phyloP scores from a whole-genome alignment of 805 yeast species.

The Candida verbasci region DNA sequence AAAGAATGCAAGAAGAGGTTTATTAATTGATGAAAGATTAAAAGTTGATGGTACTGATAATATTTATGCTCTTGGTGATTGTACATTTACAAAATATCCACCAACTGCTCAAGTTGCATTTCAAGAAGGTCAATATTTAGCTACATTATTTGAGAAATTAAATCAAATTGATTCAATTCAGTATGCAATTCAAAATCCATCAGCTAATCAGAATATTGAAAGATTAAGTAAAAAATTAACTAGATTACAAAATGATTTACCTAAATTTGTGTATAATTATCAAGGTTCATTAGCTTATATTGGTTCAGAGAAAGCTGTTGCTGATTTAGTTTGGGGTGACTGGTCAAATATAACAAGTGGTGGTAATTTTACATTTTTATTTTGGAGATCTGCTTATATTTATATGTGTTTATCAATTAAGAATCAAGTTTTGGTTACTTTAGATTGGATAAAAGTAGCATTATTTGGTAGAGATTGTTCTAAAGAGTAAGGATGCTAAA shows the following conservation, averaged over 20 bases:
- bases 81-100: slow-evolving; percentile 85
- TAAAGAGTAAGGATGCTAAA: slow-evolving; percentile 48
- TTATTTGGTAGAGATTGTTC: slow-evolving; percentile 93
- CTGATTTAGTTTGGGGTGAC: slow-evolving; percentile 77
- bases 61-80: slow-evolving; percentile 90
- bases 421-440: slow-evolving; percentile 78
- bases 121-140: slow-evolving; percentile 86
- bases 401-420: slow-evolving; percentile 88
- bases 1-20: slow-evolving; percentile 85
- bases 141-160: slow-evolving; percentile 61
- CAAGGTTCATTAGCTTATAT: slow-evolving; percentile 93
- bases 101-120: slow-evolving; percentile 98
- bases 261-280: slow-evolving; percentile 76
- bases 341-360: slow-evolving; percentile 78
- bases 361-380: slow-evolving; percentile 81
- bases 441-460: slow-evolving; percentile 87
- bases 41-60: slow-evolving; percentile 79
- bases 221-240: slow-evolving; percentile 44
- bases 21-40: slow-evolving; percentile 76
- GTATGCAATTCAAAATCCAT: slow-evolving; percentile 37
- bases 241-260: slow-evolving; percentile 38
- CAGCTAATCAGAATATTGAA: slow-evolving; percentile 39
- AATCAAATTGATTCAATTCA: slow-evolving; percentile 58
- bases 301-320: slow-evolving; percentile 91
- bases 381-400: slow-evolving; percentile 94